Percentiles rank a stretch among this genome's conserved stretches.
Evolutionary conservation across 495 filamentous ascomycete genomes (phyloP).

Genomic region (Penicillium paradoxum): DNA sequence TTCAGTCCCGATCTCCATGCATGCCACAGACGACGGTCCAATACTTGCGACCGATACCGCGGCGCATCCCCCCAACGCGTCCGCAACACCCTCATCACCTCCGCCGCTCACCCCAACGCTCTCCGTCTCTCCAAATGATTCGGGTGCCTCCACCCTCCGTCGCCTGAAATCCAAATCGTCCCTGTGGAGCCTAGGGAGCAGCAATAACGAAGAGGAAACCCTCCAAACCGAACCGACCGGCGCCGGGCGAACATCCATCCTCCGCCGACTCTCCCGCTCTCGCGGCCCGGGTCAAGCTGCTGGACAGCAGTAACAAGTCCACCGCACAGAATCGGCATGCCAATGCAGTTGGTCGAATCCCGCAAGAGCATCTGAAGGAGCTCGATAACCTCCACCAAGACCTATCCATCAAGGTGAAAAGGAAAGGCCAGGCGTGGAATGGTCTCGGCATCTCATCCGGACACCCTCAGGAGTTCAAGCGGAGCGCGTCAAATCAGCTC

Average conservation of each 20-base stretch:
- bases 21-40: constrained; percentile 37
- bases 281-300: constrained; percentile 68
- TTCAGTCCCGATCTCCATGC: constrained; percentile 34
- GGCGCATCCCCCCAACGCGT: constrained; percentile 24
- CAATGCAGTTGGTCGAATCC: constrained; percentile 63
- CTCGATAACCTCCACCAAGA: constrained; percentile 59
- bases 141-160: constrained; percentile 28
- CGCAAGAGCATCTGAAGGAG: constrained; percentile 65
- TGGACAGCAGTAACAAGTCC: constrained; percentile 55
- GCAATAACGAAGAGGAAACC: constrained; percentile 31
- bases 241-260: constrained; percentile 31
- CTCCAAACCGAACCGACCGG: constrained; percentile 16
- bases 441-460: constrained; percentile 24
- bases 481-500: constrained; percentile 20
- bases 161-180: constrained; percentile 43
- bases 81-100: constrained; percentile 26
- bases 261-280: constrained; percentile 56
- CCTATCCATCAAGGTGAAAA: constrained; percentile 51
- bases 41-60: constrained; percentile 28
- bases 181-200: constrained; percentile 39
- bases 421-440: constrained; percentile 61
- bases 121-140: constrained; percentile 32
- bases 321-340: constrained; percentile 32
- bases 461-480: constrained; percentile 10
- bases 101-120: constrained; percentile 29